A percentile compares a stretch with the other conserved stretches of the same genome.
phyloP scores from a whole-genome alignment of 768 basidiomycete genomes.

The Rhizopogon roseolus region DNA sequence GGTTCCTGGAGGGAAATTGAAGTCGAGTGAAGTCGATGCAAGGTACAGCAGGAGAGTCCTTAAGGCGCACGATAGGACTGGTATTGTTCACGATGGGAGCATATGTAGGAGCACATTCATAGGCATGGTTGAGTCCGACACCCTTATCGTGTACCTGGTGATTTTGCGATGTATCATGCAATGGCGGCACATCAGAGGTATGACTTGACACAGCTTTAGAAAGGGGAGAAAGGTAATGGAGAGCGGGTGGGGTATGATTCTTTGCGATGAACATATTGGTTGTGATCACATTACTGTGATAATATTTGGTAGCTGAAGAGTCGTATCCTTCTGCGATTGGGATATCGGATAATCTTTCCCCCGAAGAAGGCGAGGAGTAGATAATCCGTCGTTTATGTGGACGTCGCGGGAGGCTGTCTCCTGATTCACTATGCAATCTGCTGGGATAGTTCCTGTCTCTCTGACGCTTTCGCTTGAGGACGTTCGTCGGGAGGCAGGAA shows the following conservation, averaged over 20 bases:
- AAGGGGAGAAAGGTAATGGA: not conserved
- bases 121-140: too few species aligned
- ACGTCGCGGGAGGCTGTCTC: slow-evolving; percentile 23
- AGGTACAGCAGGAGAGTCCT: slow-evolving; percentile 4
- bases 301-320: not conserved
- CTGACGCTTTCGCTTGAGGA: slow-evolving; percentile 23
- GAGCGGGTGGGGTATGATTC: not conserved
- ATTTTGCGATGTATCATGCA: not conserved
- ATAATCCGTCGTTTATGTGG: slow-evolving; percentile 24
- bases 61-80: too few species aligned
- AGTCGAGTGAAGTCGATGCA: slow-evolving; percentile 25
- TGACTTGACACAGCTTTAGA: not conserved
- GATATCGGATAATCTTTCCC: not conserved
- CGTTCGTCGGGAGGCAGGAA: slow-evolving; percentile 13
- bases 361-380: slow-evolving; percentile 14
- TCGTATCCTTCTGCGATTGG: not conserved
- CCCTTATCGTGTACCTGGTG: too few species aligned
- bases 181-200: not conserved
- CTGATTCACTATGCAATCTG: slow-evolving; percentile 13
- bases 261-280: not conserved
- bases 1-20: slow-evolving; percentile 7
- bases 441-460: slow-evolving; percentile 24
- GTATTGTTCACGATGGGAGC: not conserved
- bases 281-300: too few species aligned
- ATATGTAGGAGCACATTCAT: not conserved